Conservation (phyloP, 805 yeast species). For the Kluyveromyces wickerhamii region DNA sequence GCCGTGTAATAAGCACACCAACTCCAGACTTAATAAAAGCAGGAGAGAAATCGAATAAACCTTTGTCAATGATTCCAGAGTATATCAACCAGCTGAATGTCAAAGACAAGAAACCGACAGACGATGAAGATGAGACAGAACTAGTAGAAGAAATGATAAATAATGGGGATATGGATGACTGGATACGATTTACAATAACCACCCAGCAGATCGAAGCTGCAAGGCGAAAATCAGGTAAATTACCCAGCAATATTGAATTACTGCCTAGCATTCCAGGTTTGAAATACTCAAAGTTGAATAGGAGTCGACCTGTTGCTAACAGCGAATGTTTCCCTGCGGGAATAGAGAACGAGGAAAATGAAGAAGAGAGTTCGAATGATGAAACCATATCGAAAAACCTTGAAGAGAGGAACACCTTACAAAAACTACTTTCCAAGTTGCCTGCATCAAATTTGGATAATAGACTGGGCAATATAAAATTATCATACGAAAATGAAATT, state of each 20-base stretch:
- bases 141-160: slow-evolving; percentile 25
- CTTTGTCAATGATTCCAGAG: slow-evolving; percentile 25
- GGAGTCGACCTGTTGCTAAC: slow-evolving; percentile 11
- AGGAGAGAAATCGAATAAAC: slow-evolving; percentile 14
- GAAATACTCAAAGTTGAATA: slow-evolving; percentile 15
- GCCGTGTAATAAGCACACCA: slow-evolving; percentile 33
- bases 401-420: slow-evolving; percentile 14
- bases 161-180: slow-evolving; percentile 31
- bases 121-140: slow-evolving; percentile 15
- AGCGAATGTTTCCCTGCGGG: slow-evolving; percentile 29
- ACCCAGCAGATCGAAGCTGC: slow-evolving; percentile 23
- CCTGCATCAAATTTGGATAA: slow-evolving; percentile 30
- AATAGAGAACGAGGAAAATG: slow-evolving; percentile 29
- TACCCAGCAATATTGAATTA: slow-evolving; percentile 11
- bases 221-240: slow-evolving; percentile 17
- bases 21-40: slow-evolving; percentile 21
- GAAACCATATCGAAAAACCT: slow-evolving; percentile 20
- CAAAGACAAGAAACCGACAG: slow-evolving; percentile 11
- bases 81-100: slow-evolving; percentile 23
- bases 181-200: slow-evolving; percentile 29
- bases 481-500: slow-evolving; percentile 23
- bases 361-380: slow-evolving; percentile 25
- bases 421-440: slow-evolving; percentile 34
- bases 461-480: slow-evolving; percentile 23
- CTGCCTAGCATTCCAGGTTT: slow-evolving; percentile 23